phyloP scores from a whole-genome alignment of 2,329 filamentous ascomycete species.

The Rasamsonia emersonii region DNA sequence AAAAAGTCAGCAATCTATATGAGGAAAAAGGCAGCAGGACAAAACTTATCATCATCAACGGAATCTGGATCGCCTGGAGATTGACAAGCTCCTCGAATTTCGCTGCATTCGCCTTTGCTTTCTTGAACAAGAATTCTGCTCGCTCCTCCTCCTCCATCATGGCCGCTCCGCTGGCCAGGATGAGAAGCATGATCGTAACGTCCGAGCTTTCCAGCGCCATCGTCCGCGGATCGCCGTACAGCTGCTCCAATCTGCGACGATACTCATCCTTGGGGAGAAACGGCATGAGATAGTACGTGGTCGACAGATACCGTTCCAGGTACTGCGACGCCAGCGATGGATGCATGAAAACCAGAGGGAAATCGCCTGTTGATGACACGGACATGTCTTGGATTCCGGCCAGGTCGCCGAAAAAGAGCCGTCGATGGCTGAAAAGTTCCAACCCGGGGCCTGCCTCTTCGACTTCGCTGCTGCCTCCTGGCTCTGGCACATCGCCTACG shows the following conservation, averaged over 20 bases:
- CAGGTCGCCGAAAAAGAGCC: slow-evolving; percentile 34
- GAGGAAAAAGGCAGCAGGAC: background rate
- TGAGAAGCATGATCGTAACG: slow-evolving; percentile 31
- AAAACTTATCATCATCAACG: slow-evolving; percentile 39
- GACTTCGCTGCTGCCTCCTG: slow-evolving; percentile 19
- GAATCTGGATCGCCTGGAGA: slow-evolving; percentile 35
- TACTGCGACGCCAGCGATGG: slow-evolving; percentile 30
- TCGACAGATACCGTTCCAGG: slow-evolving; percentile 33
- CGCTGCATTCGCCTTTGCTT: slow-evolving; percentile 31
- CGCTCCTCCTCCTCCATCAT: slow-evolving; percentile 32
- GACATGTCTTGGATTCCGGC: slow-evolving; percentile 22
- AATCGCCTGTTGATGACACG: slow-evolving; percentile 15
- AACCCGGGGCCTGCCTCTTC: slow-evolving; percentile 30
- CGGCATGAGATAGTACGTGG: slow-evolving; percentile 33
- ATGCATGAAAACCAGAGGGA: slow-evolving; percentile 30
- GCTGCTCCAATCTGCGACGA: slow-evolving; percentile 24
- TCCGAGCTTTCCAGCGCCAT: slow-evolving; percentile 26
- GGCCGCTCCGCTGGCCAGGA: slow-evolving; percentile 29
- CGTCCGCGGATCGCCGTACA: slow-evolving; percentile 25
- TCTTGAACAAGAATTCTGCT: slow-evolving; percentile 35
- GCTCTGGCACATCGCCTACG: slow-evolving; percentile 12
- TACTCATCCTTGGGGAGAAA: slow-evolving; percentile 27
- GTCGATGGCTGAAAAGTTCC: slow-evolving; percentile 30
- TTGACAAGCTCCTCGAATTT: slow-evolving; percentile 39
- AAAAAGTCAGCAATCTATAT: slow-evolving; percentile 7